Evolutionary conservation across 2,329 filamentous ascomycete species (phyloP).

Genomic region (Penicillium sp.): DNA sequence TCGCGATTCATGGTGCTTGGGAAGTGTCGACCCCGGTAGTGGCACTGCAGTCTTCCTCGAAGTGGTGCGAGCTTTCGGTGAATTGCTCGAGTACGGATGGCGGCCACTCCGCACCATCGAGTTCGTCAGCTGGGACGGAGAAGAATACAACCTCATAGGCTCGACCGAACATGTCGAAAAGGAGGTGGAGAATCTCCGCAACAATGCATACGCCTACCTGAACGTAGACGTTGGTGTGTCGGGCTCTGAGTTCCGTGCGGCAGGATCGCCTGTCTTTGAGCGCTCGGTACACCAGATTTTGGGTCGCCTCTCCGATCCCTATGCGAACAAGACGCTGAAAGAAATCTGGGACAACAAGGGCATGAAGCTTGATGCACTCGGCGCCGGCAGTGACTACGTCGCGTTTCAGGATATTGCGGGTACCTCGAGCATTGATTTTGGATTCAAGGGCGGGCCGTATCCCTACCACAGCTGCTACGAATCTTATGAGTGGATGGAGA

Average conservation of each 20-base stretch:
- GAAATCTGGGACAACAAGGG: conserved; percentile 65
- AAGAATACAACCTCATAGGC: conserved; percentile 88
- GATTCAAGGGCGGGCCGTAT: conserved; percentile 63
- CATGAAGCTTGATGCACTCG: conserved; percentile 62
- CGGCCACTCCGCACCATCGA: conserved; percentile 88
- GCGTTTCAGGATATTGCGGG: conserved; percentile 90
- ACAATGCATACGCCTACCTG: conserved; percentile 77
- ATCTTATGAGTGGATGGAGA: conserved; percentile 78
- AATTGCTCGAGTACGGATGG: conserved; percentile 74
- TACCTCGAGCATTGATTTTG: conserved; percentile 78
- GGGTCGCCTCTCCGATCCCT: conserved; percentile 68
- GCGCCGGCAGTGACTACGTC: conserved; percentile 74
- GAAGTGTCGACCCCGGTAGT: conserved; percentile 77
- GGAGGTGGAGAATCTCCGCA: conserved; percentile 66
- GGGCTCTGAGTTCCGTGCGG: conserved; percentile 68
- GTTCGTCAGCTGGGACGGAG: conserved; percentile 94
- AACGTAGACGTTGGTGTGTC: conserved; percentile 83
- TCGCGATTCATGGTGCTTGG: conserved; percentile 87
- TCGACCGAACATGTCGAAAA: conserved; percentile 94
- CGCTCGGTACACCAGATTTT: conserved; percentile 68
- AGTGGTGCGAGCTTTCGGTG: conserved; percentile 76
- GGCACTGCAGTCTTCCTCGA: conserved; percentile 91
- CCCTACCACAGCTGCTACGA: conserved; percentile 85
- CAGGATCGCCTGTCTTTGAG: conserved; percentile 75
- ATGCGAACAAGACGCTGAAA: conserved; percentile 65